phyloP scores from a whole-genome alignment of 225 moss, liverwort and hornwort species.

The Climacium dendroides region DNA sequence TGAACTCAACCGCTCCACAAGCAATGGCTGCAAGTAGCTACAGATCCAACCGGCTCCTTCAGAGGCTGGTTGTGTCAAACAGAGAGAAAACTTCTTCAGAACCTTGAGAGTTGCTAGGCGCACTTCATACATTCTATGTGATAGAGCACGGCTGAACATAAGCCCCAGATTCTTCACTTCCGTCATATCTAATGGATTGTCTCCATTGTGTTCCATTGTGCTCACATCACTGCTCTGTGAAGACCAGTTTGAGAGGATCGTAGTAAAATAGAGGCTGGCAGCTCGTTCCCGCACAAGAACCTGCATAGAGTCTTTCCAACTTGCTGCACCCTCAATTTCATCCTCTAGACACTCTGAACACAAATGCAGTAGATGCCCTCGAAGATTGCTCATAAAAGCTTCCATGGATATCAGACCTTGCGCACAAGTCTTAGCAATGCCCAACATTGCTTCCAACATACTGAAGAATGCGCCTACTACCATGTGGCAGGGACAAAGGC shows the following conservation, averaged over 20 bases:
- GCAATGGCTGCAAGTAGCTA: constrained; percentile 52
- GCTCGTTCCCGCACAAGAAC: constrained; percentile 64
- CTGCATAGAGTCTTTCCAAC: constrained; percentile 49
- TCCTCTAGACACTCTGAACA: constrained; percentile 62
- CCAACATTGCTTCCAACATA: constrained; percentile 61
- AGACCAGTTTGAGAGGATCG: constrained; percentile 26
- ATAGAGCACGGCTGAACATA: constrained; percentile 43
- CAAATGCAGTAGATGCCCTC: constrained; percentile 35
- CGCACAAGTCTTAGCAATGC: constrained; percentile 31
- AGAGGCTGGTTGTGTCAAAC: constrained; percentile 6
- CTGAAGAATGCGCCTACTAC: constrained; percentile 65
- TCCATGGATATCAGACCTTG: constrained; percentile 1
- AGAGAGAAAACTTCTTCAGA: constrained; percentile 41
- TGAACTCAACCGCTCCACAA: constrained; percentile 36
- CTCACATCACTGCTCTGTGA: constrained; percentile 1
- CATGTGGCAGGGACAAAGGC: constrained; percentile 57
- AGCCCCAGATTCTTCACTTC: constrained; percentile 11
- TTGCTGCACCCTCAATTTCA: not conserved
- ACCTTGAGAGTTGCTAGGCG: constrained; percentile 77
- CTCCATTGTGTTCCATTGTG: not conserved
- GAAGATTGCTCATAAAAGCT: constrained; percentile 27
- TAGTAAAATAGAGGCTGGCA: constrained; percentile 57
- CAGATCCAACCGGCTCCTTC: constrained; percentile 13
- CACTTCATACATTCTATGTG: constrained; percentile 73
- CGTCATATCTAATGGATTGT: not conserved